phyloP scores from a whole-genome alignment of 106 monocot species.

The Apostasia ramifera region DNA sequence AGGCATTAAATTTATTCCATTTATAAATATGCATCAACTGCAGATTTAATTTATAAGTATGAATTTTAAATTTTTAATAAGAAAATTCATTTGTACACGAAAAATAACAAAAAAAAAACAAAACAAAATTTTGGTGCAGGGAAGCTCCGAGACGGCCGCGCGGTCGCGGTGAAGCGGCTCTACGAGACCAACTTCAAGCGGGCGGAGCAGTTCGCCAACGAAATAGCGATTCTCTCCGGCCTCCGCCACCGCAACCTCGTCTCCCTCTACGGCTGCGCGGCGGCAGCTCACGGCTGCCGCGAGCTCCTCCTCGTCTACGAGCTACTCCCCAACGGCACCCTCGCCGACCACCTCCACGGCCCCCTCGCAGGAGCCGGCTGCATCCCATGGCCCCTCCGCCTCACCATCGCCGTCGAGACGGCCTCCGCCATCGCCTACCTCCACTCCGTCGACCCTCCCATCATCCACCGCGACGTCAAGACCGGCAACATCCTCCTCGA shows the following conservation, averaged over 20 bases:
- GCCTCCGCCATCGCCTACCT: conserved; percentile 39
- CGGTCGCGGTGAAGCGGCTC: conserved; percentile 36
- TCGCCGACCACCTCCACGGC: conserved; percentile 16
- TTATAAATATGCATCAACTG: no score
- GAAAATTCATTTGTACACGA: no score
- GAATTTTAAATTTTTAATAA: no score
- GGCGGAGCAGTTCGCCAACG: conserved; percentile 22
- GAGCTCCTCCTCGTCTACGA: conserved; percentile 16
- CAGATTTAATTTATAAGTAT: no score
- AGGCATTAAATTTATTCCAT: no score
- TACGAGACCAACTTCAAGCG: conserved; percentile 33
- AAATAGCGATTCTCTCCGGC: conserved; percentile 16
- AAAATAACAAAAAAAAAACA: no score
- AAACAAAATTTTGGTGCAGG: no score
- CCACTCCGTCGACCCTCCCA: conserved; percentile 30
- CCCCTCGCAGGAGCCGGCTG: not conserved
- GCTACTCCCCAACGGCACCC: conserved; percentile 3
- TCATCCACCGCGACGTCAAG: conserved; percentile 61
- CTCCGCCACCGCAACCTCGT: conserved; percentile 44
- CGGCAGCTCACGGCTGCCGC: conserved; percentile 14
- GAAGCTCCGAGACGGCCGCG: conserved; percentile 31
- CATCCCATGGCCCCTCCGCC: conserved; percentile 31
- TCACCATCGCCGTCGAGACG: conserved; percentile 35
- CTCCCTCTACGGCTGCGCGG: conserved; percentile 37
- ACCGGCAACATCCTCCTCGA: conserved; percentile 48